These are phyloP conservation scores for Gaultheria prostrata DNA, from an alignment of 148 eudicot genomes.

Conservation along the genomic window DNA sequence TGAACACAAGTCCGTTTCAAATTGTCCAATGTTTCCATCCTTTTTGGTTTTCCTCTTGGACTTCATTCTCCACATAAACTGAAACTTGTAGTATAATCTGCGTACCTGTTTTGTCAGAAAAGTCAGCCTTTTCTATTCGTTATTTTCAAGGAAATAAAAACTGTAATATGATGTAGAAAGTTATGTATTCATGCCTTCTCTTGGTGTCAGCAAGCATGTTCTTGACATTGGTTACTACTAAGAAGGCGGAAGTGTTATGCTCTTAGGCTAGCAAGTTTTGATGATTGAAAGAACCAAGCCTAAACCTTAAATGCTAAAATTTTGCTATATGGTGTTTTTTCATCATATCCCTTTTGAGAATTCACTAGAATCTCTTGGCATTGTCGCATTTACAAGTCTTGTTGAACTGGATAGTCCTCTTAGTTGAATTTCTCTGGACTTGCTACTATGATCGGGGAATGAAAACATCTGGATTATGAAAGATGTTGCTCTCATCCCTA, in stretches of 20 bases:
- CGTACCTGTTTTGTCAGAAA: not conserved
- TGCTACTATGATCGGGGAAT: not conserved
- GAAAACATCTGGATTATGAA: not conserved
- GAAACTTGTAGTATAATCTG: not conserved
- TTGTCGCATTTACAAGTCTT: not conserved
- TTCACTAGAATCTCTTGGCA: not conserved
- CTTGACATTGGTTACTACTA: not conserved
- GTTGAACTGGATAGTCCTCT: not conserved
- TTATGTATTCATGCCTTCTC: not conserved
- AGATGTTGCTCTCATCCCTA: not conserved
- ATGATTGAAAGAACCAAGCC: not conserved
- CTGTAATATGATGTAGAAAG: not conserved
- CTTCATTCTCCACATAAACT: not conserved
- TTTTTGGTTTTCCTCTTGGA: not conserved
- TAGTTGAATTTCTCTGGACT: constrained; percentile 3
- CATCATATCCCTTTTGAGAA: not conserved
- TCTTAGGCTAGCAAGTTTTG: not conserved
- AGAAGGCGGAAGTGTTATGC: not conserved
- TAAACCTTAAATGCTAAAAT: not conserved
- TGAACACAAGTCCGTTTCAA: not conserved
- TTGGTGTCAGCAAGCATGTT: not conserved
- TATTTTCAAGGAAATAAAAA: not conserved
- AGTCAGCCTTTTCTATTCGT: not conserved
- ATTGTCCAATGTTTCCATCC: not conserved
- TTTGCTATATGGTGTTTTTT: not conserved